Evolutionary conservation across 2,329 filamentous ascomycete genomes (phyloP).

Genomic region (Ceratocystis harringtonii): DNA sequence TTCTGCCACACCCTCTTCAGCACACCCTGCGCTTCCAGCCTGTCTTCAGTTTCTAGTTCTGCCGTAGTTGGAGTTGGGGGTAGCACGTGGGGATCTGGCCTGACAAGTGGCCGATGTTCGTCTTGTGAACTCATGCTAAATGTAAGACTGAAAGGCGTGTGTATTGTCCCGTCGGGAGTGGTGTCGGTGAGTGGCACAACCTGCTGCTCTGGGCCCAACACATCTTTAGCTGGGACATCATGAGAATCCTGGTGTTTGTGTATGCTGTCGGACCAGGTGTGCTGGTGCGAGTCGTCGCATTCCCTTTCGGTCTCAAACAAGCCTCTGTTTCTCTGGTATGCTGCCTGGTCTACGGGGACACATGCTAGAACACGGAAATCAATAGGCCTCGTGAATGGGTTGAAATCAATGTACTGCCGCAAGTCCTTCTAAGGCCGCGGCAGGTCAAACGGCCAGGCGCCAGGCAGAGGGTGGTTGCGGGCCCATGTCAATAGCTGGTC

Average conservation of each 20-base stretch:
- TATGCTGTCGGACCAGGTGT: not conserved
- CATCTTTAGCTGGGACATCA: not conserved
- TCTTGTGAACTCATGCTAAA: not conserved
- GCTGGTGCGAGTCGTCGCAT: not conserved
- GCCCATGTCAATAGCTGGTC: slow-evolving; percentile 6
- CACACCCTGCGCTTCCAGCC: not conserved
- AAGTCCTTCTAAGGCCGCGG: slow-evolving; percentile 1
- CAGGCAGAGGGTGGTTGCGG: not conserved
- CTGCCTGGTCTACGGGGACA: slow-evolving; percentile 1
- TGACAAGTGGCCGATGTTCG: not conserved
- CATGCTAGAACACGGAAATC: not conserved
- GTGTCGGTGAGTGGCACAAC: not conserved
- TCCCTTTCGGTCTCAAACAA: not conserved
- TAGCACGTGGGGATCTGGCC: not conserved
- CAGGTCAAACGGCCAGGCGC: not conserved
- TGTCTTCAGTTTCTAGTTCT: not conserved
- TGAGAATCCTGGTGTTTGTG: not conserved
- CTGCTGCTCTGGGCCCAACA: not conserved
- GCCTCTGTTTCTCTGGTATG: not conserved
- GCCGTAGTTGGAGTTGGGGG: not conserved
- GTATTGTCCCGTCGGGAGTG: not conserved
- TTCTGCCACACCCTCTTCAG: not conserved
- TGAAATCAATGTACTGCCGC: slow-evolving; percentile 3
- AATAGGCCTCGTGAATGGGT: not conserved
- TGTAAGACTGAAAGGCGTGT: not conserved